Conservation (phyloP, 257 asterid genomes). For the Coffea eugenioides region DNA sequence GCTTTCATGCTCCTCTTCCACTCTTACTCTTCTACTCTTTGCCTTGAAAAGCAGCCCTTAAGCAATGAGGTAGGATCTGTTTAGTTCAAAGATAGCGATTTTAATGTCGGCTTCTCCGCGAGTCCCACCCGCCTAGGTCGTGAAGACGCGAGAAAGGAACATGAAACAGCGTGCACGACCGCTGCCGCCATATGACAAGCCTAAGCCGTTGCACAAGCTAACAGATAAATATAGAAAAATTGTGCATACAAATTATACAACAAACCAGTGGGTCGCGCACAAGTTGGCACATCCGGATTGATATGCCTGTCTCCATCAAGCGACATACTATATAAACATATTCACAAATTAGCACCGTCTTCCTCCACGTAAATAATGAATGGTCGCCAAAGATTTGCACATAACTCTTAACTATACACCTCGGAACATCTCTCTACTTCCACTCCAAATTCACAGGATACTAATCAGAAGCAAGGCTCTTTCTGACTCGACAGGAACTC, state of each 20-base stretch:
- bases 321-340: neutral
- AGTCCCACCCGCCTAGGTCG: conserved; percentile 7
- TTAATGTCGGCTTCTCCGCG: neutral
- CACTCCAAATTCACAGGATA: conserved; percentile 18
- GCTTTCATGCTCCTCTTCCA: neutral
- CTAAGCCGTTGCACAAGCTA: conserved; percentile 28
- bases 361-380: conserved; percentile 56
- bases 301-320: neutral
- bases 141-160: conserved; percentile 27
- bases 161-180: conserved; percentile 24
- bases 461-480: neutral
- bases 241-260: conserved; percentile 5
- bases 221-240: conserved; percentile 1
- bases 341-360: conserved; percentile 16
- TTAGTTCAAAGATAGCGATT: neutral
- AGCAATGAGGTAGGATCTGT: neutral
- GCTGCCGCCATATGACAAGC: conserved; percentile 29
- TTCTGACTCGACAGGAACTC: neutral
- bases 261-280: conserved; percentile 8
- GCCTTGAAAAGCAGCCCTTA: neutral
- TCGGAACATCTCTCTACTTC: neutral
- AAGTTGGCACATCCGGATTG: conserved; percentile 4
- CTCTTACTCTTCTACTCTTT: neutral
- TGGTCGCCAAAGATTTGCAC: conserved; percentile 16
- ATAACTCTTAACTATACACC: neutral